Conservation (phyloP, 2,329 filamentous ascomycete genomes). For the Lachnellula subtilissima region DNA sequence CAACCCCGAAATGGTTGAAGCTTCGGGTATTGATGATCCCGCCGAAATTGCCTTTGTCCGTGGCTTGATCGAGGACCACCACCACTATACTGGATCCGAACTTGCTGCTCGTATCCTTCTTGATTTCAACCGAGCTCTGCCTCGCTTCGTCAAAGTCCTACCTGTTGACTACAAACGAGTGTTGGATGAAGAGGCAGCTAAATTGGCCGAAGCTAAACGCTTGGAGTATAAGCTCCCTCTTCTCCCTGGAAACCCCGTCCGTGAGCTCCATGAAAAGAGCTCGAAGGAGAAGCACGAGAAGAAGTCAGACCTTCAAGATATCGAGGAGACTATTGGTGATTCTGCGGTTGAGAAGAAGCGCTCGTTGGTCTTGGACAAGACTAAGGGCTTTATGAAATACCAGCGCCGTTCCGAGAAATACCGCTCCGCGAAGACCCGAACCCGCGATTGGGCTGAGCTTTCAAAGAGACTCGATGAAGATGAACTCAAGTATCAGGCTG, state of each 20-base stretch:
- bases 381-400: conserved; percentile 96
- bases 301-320: conserved; percentile 67
- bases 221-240: conserved; percentile 76
- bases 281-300: conserved; percentile 60
- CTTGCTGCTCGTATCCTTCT: conserved; percentile 85
- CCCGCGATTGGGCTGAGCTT: conserved; percentile 90
- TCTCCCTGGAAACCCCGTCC: conserved; percentile 61
- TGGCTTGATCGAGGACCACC: conserved; percentile 90
- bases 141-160: conserved; percentile 87
- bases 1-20: conserved; percentile 96
- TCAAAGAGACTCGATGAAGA: conserved; percentile 85
- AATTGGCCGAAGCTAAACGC: conserved; percentile 79
- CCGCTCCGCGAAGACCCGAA: conserved; percentile 74
- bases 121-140: conserved; percentile 90
- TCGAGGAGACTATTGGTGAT: conserved; percentile 87
- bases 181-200: conserved; percentile 76
- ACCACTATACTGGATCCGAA: conserved; percentile 96
- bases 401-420: conserved; percentile 91
- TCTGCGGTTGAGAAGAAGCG: conserved; percentile 82
- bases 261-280: conserved; percentile 46
- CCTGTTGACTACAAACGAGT: conserved; percentile 96
- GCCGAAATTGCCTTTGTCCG: conserved; percentile 86
- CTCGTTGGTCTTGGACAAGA: conserved; percentile 94
- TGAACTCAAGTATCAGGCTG: conserved; percentile 93
- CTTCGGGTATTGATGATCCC: conserved; percentile 76